phyloP scores from a whole-genome alignment of 108 stramenopile genomes.

The Skeletonema tropicum region DNA sequence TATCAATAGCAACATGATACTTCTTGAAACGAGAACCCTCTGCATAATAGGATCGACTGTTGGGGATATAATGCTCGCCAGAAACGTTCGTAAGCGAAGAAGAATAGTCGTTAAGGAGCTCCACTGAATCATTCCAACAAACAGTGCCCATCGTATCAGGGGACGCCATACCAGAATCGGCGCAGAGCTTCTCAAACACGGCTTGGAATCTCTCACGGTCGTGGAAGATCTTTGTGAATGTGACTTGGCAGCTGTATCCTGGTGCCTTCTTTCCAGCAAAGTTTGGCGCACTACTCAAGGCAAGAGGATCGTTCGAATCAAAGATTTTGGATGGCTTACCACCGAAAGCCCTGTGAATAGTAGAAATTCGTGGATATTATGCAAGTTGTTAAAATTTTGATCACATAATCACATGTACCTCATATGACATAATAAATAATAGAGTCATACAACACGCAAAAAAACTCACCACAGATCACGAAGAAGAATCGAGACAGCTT shows the following conservation, averaged over 20 bases:
- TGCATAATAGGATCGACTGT: conserved; percentile 8
- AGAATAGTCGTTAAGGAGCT: conserved; percentile 11
- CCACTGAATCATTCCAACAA: conserved; percentile 15
- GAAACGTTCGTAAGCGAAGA: conserved; percentile 4
- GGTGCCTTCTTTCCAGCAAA: conserved; percentile 19
- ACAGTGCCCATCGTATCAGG: conserved; percentile 9
- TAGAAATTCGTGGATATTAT: neutral
- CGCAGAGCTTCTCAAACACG: conserved; percentile 10
- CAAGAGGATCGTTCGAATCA: conserved; percentile 17
- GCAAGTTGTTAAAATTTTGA: neutral
- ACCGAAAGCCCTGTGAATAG: conserved; percentile 9
- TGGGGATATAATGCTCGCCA: conserved; percentile 8
- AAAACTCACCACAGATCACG: neutral
- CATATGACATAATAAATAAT: conserved; percentile 2
- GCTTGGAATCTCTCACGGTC: conserved; percentile 12
- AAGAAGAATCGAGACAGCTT: neutral
- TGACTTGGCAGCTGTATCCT: conserved; percentile 24
- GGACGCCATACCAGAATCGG: conserved; percentile 13
- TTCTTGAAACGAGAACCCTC: conserved; percentile 17
- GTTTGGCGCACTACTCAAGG: conserved; percentile 7
- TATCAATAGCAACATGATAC: conserved; percentile 20
- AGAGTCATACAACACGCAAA: neutral
- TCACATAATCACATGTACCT: conserved; percentile 2
- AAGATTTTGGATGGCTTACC: conserved; percentile 24
- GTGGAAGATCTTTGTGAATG: conserved; percentile 12